phyloP scores from a whole-genome alignment of 2,329 filamentous ascomycete species.

The Fusarium citri region DNA sequence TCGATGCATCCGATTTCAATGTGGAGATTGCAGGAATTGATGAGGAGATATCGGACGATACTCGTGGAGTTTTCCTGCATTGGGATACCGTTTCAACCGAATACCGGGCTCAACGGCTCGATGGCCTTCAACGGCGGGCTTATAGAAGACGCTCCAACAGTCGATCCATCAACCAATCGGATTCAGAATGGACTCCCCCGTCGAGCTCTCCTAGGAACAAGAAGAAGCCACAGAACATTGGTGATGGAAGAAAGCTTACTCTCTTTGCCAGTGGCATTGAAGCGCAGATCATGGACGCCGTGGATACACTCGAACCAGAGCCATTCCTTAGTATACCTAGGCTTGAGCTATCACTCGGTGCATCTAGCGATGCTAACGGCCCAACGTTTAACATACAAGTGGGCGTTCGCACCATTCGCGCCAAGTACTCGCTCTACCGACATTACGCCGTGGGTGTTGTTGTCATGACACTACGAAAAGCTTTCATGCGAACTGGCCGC shows the following conservation, averaged over 20 bases:
- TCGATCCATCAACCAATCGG: conserved; percentile 74
- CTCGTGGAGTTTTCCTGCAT: conserved; percentile 85
- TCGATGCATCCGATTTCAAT: conserved; percentile 90
- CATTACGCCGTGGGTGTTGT: conserved; percentile 92
- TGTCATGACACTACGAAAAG: conserved; percentile 76
- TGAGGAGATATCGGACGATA: conserved; percentile 81
- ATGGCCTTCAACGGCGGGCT: conserved; percentile 68
- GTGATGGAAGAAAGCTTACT: conserved; percentile 84
- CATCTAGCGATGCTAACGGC: conserved; percentile 86
- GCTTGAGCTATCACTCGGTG: conserved; percentile 88
- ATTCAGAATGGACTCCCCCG: conserved; percentile 67
- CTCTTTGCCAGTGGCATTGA: conserved; percentile 87
- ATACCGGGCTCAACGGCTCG: conserved; percentile 84
- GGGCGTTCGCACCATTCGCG: conserved; percentile 78
- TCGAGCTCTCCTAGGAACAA: conserved; percentile 55
- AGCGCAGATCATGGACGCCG: conserved; percentile 88
- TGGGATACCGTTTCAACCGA: conserved; percentile 89
- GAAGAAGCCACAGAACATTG: conserved; percentile 66
- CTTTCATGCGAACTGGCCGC: conserved; percentile 68
- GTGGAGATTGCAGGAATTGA: conserved; percentile 92
- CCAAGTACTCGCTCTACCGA: conserved; percentile 93
- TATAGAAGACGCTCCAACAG: conserved; percentile 80
- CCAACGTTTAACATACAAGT: conserved; percentile 90
- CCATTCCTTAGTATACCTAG: conserved; percentile 87
- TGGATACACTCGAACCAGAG: conserved; percentile 85